Evolutionary conservation across 2,329 filamentous ascomycete species (phyloP), one percentile per base, ranked within the genome.

Genomic region (Epichloe gansuensis): DNA sequence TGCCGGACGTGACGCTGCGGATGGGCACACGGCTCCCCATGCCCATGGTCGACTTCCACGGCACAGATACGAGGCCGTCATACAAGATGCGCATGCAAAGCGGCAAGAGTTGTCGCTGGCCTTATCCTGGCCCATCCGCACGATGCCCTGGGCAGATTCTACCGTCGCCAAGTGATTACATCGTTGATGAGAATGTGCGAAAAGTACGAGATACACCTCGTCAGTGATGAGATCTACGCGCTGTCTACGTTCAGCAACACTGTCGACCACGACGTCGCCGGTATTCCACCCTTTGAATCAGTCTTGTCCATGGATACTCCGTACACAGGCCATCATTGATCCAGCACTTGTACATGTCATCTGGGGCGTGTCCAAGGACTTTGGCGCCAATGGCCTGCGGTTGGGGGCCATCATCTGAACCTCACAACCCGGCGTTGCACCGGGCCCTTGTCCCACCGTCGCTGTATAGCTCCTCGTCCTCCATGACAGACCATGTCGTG

Each of bases 381-480:
- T 82, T 61, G 75, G 76, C 25, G 73, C 75, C 21, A 80, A 78
- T 43, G 80, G 80, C 0, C 63, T 81, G 7, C 72, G 78, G 1
- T 56, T 80, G 4, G 78, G 77, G 0, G 68, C 65, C 17, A 63
- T 79, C n/a, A 66, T 78, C 23, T 75, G 73, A 5, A 5, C 75
- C 75, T 51, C 60, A 65, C 35, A 78, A 75, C 53, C 48, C 58
- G 2, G 57, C 61, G 0, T 57, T 78, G 0, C 67, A 70, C 44
- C 54, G 56, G 1, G 70, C 73, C 0, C 50, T 77, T 12, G 52
- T 53, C 21, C 48, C 52, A 5, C 23, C 48, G 44, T 54, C 48
- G 28, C n/a, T 48, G 37, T 51, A 46, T 37, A 42, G 31, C 23
- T 47, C 42, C 9, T 46, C 69, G 0, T 75, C 74, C 0, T 72